A percentile compares a stretch with the other conserved stretches of the same genome.
Conservation (phyloP, 768 basidiomycete genomes). For the Phylloporus rhodoxanthus region DNA sequence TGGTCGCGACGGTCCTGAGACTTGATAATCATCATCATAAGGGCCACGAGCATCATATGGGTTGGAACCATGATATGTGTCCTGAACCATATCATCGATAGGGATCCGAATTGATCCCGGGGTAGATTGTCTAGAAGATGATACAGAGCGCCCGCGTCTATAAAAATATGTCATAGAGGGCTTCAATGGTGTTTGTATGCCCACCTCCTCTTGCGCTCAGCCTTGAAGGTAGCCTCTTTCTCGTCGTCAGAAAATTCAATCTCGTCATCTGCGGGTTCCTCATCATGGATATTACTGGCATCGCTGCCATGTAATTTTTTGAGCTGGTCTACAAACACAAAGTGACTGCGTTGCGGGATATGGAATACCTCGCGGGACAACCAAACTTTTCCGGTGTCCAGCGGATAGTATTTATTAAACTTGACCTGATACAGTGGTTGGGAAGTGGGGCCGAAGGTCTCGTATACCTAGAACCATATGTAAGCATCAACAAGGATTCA, state of each 20-base stretch:
- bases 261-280: conserved; percentile 87
- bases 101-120: conserved; percentile 49
- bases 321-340: conserved; percentile 75
- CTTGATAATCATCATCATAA: conserved; percentile 59
- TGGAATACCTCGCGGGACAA: conserved; percentile 71
- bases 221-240: conserved; percentile 70
- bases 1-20: conserved; percentile 53
- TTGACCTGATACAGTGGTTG: conserved; percentile 88
- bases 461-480: conserved; percentile 57
- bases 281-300: conserved; percentile 91
- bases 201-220: conserved; percentile 54
- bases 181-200: conserved; percentile 15
- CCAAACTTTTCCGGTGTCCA: conserved; percentile 51
- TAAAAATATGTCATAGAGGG: conserved; percentile 1
- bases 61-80: conserved; percentile 43
- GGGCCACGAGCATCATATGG: conserved; percentile 63
- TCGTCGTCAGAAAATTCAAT: conserved; percentile 96
- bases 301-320: conserved; percentile 78
- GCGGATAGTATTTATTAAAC: conserved; percentile 61
- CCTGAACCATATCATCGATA: conserved; percentile 50
- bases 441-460: conserved; percentile 91
- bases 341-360: conserved; percentile 71
- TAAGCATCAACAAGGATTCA: conserved; percentile 12
- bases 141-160: conserved; percentile 51
- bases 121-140: conserved; percentile 51